phyloP scores from a whole-genome alignment of 345 rosid species.

The Cochlearia excelsa region DNA sequence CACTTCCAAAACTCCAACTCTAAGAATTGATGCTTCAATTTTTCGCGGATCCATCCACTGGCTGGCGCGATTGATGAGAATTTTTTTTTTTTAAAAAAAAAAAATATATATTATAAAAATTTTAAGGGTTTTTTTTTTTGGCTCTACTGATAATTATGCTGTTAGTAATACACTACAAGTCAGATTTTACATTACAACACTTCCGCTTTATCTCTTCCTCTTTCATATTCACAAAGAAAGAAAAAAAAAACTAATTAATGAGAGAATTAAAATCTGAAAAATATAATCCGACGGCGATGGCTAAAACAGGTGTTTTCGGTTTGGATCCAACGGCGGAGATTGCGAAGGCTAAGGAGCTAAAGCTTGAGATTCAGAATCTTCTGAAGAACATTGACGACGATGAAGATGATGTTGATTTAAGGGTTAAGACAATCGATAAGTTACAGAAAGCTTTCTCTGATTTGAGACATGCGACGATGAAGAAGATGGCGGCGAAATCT shows the following conservation, averaged over 20 bases:
- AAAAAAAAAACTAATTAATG: background rate
- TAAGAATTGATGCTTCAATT: too few species aligned
- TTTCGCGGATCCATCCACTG: too few species aligned
- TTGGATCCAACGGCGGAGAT: conserved; percentile 58
- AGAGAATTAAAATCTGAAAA: background rate
- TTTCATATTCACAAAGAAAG: background rate
- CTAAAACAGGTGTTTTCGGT: conserved; percentile 54
- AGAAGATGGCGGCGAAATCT: conserved; percentile 34
- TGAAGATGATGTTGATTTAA: conserved; percentile 66
- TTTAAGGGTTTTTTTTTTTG: too few species aligned
- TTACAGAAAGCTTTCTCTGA: conserved; percentile 57
- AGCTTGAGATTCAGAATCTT: conserved; percentile 65
- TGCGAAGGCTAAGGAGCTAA: conserved; percentile 61
- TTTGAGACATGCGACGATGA: conserved; percentile 49
- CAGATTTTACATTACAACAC: too few species aligned
- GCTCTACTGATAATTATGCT: too few species aligned
- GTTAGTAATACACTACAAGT: too few species aligned
- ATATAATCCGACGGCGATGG: conserved; percentile 45
- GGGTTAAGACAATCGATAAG: conserved; percentile 54
- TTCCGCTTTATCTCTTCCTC: too few species aligned
- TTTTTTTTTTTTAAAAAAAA: too few species aligned
- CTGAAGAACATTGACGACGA: conserved; percentile 51
- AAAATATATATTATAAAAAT: too few species aligned
- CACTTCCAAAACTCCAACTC: too few species aligned
- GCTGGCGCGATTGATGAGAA: too few species aligned